A percentile compares a stretch with the other conserved stretches of the same genome.
Evolutionary conservation across 352 stramenopile genomes (phyloP).

Genomic region (Pythium aquatile): DNA sequence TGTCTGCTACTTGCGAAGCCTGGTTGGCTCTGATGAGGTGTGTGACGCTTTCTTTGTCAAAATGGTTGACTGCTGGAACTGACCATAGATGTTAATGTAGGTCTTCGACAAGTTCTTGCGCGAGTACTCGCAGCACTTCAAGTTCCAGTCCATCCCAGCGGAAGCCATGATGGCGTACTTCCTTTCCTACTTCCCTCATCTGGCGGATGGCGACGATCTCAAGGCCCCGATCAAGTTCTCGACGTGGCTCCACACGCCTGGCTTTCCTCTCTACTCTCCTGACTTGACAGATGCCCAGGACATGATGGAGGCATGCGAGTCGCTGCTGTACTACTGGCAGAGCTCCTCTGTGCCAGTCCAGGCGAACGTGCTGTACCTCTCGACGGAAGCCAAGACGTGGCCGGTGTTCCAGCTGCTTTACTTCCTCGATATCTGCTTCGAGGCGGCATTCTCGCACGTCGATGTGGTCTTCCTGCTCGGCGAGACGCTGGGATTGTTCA

Average conservation of each 20-base stretch:
- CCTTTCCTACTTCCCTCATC: conserved; percentile 58
- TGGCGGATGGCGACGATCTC: conserved; percentile 50
- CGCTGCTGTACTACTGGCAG: conserved; percentile 60
- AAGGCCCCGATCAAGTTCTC: conserved; percentile 62
- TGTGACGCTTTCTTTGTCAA: neutral
- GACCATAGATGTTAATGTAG: conserved; percentile 18
- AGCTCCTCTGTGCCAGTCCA: conserved; percentile 51
- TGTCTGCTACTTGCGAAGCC: conserved; percentile 65
- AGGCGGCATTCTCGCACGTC: conserved; percentile 37
- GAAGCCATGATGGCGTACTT: conserved; percentile 75
- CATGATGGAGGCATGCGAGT: conserved; percentile 69
- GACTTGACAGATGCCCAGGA: conserved; percentile 66
- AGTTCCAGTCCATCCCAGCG: conserved; percentile 74
- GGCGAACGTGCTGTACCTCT: conserved; percentile 61
- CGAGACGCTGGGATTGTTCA: conserved; percentile 51
- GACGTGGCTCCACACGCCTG: conserved; percentile 65
- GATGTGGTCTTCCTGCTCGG: conserved; percentile 54
- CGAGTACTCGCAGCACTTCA: conserved; percentile 58
- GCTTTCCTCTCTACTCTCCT: conserved; percentile 54
- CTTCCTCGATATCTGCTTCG: conserved; percentile 65
- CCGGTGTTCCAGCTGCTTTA: conserved; percentile 59
- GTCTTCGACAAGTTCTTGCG: conserved; percentile 71
- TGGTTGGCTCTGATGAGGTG: conserved; percentile 67
- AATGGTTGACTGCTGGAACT: neutral
- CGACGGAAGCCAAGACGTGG: conserved; percentile 58